These are phyloP conservation scores for Saitozyma sp. DNA, from an alignment of 768 basidiomycete species.

Conservation along the genomic window DNA sequence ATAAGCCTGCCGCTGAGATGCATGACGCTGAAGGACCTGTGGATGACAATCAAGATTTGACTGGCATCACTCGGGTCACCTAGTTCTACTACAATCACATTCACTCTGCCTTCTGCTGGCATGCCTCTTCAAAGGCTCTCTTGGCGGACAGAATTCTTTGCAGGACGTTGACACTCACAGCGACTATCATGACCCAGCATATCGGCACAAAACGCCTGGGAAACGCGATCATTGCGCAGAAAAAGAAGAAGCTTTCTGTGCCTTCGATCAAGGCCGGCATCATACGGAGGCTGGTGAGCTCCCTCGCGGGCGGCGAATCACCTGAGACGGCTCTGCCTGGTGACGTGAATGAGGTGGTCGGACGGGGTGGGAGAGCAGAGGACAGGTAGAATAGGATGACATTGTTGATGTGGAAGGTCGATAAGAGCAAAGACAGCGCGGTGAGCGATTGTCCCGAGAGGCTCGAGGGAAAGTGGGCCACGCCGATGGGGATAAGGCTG, in stretches of 20 bases:
- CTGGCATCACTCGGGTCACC: too few species aligned
- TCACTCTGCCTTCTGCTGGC: too few species aligned
- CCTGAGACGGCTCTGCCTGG: too few species aligned
- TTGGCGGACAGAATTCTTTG: too few species aligned
- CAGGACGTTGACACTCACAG: conserved; percentile 5
- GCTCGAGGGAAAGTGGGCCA: not conserved
- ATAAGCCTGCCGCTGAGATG: too few species aligned
- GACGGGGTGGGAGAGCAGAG: conserved; percentile 5
- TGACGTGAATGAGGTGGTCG: too few species aligned
- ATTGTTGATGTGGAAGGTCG: conserved; percentile 9
- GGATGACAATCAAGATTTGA: too few species aligned
- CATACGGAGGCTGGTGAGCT: conserved; percentile 6
- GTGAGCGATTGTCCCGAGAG: too few species aligned
- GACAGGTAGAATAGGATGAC: conserved; percentile 12
- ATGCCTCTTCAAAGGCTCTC: too few species aligned
- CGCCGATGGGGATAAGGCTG: conserved; percentile 7
- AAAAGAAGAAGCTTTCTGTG: conserved; percentile 10
- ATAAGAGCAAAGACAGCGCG: conserved; percentile 1
- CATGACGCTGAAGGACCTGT: too few species aligned
- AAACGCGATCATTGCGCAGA: conserved; percentile 1
- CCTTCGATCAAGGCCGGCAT: conserved; percentile 10
- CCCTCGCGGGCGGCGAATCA: too few species aligned
- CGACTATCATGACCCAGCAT: not conserved
- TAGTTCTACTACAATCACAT: too few species aligned
- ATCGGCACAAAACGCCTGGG: not conserved